Conservation (phyloP, 768 basidiomycete species). For the Termitomyces heimii region DNA sequence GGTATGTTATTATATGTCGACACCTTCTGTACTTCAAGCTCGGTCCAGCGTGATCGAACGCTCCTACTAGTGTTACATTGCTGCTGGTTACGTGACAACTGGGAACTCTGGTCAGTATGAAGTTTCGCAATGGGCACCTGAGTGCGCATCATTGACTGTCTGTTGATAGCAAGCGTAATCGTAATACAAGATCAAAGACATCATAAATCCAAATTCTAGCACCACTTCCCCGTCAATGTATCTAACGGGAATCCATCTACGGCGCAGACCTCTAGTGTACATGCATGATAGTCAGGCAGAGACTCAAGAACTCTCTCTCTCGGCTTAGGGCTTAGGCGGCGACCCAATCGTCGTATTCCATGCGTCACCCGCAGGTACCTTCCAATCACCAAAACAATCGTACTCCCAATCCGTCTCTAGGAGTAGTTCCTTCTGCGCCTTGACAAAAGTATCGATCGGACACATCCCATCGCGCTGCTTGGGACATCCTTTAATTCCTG, state of each 20-base stretch:
- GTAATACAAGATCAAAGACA: background rate
- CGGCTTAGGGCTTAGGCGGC: slow-evolving; percentile 28
- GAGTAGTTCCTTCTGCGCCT: slow-evolving; percentile 61
- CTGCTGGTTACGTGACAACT: too few species aligned
- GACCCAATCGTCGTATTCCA: slow-evolving; percentile 79
- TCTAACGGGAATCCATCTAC: background rate
- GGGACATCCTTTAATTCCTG: slow-evolving; percentile 69
- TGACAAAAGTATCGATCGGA: slow-evolving; percentile 64
- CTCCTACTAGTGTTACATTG: background rate
- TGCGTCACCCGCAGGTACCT: slow-evolving; percentile 51
- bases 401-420: slow-evolving; percentile 64
- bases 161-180: background rate
- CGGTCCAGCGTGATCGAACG: too few species aligned
- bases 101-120: too few species aligned
- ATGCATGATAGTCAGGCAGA: background rate
- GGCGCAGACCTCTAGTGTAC: background rate
- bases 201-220: background rate
- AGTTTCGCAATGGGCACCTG: background rate
- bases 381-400: slow-evolving; percentile 77
- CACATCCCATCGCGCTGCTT: slow-evolving; percentile 75
- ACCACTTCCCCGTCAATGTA: background rate
- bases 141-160: too few species aligned
- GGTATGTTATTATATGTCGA: too few species aligned
- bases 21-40: too few species aligned
- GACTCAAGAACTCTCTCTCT: background rate